Evolutionary conservation across 371 early-diverging fungal species (phyloP).

Genomic region (Dipsacomyces acuminosporus): DNA sequence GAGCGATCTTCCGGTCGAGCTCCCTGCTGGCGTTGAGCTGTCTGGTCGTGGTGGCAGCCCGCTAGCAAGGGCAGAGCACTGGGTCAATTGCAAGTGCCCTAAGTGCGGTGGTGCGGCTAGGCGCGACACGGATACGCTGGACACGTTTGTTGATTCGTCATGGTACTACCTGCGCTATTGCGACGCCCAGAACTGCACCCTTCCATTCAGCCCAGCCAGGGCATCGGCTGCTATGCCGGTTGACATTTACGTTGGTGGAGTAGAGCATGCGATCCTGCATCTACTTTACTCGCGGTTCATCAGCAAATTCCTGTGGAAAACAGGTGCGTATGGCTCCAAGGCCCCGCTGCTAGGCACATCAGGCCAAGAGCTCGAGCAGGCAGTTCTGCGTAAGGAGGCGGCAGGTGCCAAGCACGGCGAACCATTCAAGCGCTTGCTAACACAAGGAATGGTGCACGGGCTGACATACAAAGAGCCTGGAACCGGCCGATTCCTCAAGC

Average conservation of each 20-base stretch:
- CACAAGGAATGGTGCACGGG: constrained; percentile 95
- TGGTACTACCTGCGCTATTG: constrained; percentile 90
- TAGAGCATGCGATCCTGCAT: constrained; percentile 92
- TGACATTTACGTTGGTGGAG: constrained; percentile 90
- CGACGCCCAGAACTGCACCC: constrained; percentile 66
- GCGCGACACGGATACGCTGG: constrained; percentile 91
- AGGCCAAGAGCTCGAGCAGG: background rate
- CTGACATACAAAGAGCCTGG: constrained; percentile 73
- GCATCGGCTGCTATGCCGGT: constrained; percentile 73
- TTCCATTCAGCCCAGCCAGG: constrained; percentile 57
- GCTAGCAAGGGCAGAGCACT: constrained; percentile 39
- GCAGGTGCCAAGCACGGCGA: constrained; percentile 53
- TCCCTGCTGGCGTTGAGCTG: constrained; percentile 63
- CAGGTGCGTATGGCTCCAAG: constrained; percentile 37
- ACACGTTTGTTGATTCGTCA: constrained; percentile 94
- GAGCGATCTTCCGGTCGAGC: constrained; percentile 69
- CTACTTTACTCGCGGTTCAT: constrained; percentile 92
- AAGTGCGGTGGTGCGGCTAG: constrained; percentile 67
- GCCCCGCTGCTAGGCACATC: background rate
- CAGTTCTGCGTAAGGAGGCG: background rate
- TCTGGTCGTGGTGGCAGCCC: constrained; percentile 72
- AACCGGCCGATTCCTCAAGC: constrained; percentile 74
- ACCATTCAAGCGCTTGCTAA: constrained; percentile 79
- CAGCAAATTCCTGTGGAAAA: constrained; percentile 67
- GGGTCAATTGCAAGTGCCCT: constrained; percentile 45